Base-by-base conservation (phyloP, 306 rosid genomes). In the Quercus agrifolia region DNA sequence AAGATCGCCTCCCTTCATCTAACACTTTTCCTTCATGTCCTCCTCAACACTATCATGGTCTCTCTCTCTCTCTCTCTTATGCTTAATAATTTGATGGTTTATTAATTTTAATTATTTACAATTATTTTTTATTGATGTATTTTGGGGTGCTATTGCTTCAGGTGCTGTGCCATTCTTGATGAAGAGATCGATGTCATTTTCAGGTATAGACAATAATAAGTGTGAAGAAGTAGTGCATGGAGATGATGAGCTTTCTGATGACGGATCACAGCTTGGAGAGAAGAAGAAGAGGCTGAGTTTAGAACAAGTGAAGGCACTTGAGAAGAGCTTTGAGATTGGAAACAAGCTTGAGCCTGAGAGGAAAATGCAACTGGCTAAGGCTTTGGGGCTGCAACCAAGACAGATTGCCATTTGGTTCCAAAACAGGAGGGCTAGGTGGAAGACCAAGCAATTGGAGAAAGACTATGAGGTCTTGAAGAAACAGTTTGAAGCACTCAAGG, bases 351-450 rank as follows among this genome's bases (percentile, higher is more conserved):
- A 94, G 76, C 99, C 97, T 1, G 99, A 94, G 74, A 87, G 99
- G 74, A 94, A 94, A 79, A 54, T 91, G 85, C 97, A 94, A 73
- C 87, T 94, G 3, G 95, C 99, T 0, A 94, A 90, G 82, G 93
- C 93, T 3, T 56, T 94, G 67, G 93, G 95, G 18, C 76, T 94
- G 41, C 99, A 92, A 77, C 99, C 97, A 1, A 86, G 99, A 49
- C 99, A 94, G 78, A 75, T 94, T 27, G 97, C 99, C 25, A 94
- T 94, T 13, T 94, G 99, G 99, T 94, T 94, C 41, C 99, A 94
- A 88, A 94, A 94, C 49, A 85, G 99, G 33, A 89, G 99, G 35
- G 99, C 99, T 5, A 88, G 99, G 76, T 94, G 97, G 99, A 94
- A 94, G 81, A 92, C 99, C 8, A 94, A 94, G 85, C 94, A 92